phyloP scores from a whole-genome alignment of 495 filamentous ascomycete genomes.

The Parathielavia appendiculata region DNA sequence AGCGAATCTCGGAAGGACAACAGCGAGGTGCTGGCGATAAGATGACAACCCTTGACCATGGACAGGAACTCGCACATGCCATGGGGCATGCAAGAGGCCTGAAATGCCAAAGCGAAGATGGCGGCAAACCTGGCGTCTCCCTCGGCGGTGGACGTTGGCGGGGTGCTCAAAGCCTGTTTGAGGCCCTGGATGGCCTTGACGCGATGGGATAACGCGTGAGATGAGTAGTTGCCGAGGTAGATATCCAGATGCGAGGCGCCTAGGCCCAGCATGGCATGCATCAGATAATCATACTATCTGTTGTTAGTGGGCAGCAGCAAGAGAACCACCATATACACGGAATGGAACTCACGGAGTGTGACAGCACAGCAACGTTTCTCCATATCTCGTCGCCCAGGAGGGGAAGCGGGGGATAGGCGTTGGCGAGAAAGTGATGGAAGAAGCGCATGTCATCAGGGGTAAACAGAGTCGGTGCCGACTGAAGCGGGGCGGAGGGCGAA shows the following conservation, averaged over 20 bases:
- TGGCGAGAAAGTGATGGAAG: slow-evolving; percentile 53
- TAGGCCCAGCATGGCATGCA: slow-evolving; percentile 50
- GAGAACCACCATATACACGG: neutral
- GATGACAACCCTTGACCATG: slow-evolving; percentile 49
- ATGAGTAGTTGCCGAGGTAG: slow-evolving; percentile 23
- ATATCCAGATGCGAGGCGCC: slow-evolving; percentile 44
- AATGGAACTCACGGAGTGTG: slow-evolving; percentile 40
- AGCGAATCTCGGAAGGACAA: slow-evolving; percentile 33
- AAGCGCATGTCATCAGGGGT: slow-evolving; percentile 47
- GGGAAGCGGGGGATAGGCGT: slow-evolving; percentile 51
- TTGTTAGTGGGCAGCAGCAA: too few relatives aligned
- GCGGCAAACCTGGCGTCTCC: slow-evolving; percentile 47
- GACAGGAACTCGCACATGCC: slow-evolving; percentile 52
- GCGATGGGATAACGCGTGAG: slow-evolving; percentile 42
- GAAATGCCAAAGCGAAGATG: slow-evolving; percentile 49
- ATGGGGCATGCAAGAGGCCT: slow-evolving; percentile 49
- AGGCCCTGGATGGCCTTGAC: slow-evolving; percentile 46
- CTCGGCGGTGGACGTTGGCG: slow-evolving; percentile 31
- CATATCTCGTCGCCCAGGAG: slow-evolving; percentile 47
- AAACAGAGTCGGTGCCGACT: slow-evolving; percentile 31
- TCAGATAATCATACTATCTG: slow-evolving; percentile 35
- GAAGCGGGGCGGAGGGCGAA: slow-evolving; percentile 5
- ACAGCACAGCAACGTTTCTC: slow-evolving; percentile 45
- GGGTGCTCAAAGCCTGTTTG: slow-evolving; percentile 34
- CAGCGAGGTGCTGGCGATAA: slow-evolving; percentile 40